These are phyloP conservation scores for Pisolithus orientalis DNA, from an alignment of 768 basidiomycete genomes.

Conservation along the genomic window DNA sequence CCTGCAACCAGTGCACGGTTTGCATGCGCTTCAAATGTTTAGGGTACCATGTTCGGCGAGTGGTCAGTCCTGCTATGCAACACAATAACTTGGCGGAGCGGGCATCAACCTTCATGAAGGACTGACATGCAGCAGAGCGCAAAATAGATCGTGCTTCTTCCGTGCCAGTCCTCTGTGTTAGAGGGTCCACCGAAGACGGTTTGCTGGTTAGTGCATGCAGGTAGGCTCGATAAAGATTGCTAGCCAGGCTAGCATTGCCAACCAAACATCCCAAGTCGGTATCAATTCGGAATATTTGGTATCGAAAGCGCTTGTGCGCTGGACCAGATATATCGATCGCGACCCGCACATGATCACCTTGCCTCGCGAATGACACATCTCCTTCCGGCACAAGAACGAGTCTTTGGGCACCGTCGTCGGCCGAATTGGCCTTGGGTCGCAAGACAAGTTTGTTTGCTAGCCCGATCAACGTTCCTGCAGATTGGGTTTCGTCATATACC, in stretches of 20 bases:
- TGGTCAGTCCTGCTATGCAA: conserved; percentile 27
- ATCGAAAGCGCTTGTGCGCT: conserved; percentile 7
- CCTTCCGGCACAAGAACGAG: conserved; percentile 38
- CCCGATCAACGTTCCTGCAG: conserved; percentile 39
- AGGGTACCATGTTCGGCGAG: conserved; percentile 31
- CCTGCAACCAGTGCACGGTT: conserved; percentile 24
- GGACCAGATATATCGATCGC: conserved; percentile 1
- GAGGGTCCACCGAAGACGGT: conserved; percentile 36
- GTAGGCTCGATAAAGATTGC: conserved; percentile 32
- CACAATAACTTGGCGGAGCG: conserved; percentile 27
- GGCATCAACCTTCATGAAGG: conserved; percentile 33
- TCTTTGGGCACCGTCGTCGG: conserved; percentile 6
- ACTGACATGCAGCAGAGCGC: conserved; percentile 29
- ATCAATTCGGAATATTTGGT: conserved; percentile 27
- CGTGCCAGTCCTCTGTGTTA: conserved; percentile 37
- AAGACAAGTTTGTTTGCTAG: conserved; percentile 36
- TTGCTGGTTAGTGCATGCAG: conserved; percentile 39
- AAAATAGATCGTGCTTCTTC: conserved; percentile 38
- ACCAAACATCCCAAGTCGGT: conserved; percentile 23
- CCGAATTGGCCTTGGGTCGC: conserved; percentile 17
- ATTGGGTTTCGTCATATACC: conserved; percentile 37
- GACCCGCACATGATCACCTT: conserved; percentile 13
- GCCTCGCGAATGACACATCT: conserved; percentile 6
- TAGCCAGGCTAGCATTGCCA: conserved; percentile 20
- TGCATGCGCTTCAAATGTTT: conserved; percentile 30